These are phyloP conservation scores for Chalciporus sp. DNA, from an alignment of 1,284 basidiomycete species.

Conservation along the genomic window DNA sequence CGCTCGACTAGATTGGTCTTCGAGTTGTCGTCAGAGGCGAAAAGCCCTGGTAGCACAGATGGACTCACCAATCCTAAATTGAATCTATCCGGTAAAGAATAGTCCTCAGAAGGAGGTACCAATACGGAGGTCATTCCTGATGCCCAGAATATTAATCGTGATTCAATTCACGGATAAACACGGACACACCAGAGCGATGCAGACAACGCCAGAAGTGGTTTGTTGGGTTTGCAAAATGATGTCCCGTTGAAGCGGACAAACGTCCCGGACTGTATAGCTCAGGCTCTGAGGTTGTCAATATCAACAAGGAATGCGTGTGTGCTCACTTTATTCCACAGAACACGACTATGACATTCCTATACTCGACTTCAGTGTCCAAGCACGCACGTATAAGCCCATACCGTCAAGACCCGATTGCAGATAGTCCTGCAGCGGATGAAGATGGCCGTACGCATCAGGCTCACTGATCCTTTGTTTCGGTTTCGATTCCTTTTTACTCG, in stretches of 20 bases:
- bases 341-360: constrained; percentile 20
- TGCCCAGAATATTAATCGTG: neutral
- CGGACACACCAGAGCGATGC: constrained; percentile 38
- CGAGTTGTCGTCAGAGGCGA: too few species aligned
- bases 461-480: constrained; percentile 29
- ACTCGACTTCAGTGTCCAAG: neutral
- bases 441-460: constrained; percentile 38
- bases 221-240: constrained; percentile 57
- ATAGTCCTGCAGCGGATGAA: constrained; percentile 41
- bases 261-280: constrained; percentile 37
- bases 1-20: constrained; percentile 54
- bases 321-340: constrained; percentile 37
- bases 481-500: constrained; percentile 20
- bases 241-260: constrained; percentile 46
- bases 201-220: constrained; percentile 53
- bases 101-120: constrained; percentile 39
- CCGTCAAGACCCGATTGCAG: constrained; percentile 45
- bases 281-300: neutral
- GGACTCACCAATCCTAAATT: constrained; percentile 46
- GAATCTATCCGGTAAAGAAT: constrained; percentile 37
- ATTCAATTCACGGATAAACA: neutral
- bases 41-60: neutral
- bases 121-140: constrained; percentile 45
- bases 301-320: neutral
- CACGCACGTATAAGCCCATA: constrained; percentile 24